Conservation (phyloP, 371 early-diverging fungal species). For the Enterospora canceri region DNA sequence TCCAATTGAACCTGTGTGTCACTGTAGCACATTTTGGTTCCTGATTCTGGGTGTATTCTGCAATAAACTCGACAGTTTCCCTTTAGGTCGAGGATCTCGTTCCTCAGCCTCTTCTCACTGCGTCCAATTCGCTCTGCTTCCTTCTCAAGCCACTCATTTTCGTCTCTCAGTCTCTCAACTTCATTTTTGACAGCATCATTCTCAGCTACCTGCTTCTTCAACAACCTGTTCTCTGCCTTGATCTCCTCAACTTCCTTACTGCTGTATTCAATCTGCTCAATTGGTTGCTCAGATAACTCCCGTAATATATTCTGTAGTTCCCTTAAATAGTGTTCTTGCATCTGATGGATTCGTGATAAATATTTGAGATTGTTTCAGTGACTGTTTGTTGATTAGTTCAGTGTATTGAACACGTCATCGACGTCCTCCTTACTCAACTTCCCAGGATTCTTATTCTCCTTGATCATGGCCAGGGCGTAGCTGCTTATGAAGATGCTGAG, state of each 20-base stretch:
- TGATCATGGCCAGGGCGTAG: background rate
- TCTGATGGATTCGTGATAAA: too few species aligned
- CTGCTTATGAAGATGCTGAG: background rate
- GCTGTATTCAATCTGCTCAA: background rate
- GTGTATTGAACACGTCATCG: background rate
- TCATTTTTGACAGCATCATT: constrained; percentile 10
- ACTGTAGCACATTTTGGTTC: background rate
- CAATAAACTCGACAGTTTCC: constrained; percentile 93
- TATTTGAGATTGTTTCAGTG: background rate
- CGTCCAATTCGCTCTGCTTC: background rate
- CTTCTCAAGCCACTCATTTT: background rate
- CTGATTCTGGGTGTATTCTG: constrained; percentile 65
- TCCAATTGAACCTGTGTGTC: constrained; percentile 54
- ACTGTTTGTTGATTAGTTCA: background rate
- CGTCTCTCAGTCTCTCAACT: background rate
- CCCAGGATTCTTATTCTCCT: background rate
- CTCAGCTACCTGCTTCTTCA: background rate
- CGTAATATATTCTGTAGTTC: background rate
- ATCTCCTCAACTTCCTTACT: background rate
- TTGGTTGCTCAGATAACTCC: background rate
- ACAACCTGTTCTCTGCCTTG: background rate
- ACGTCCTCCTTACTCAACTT: background rate
- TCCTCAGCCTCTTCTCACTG: constrained; percentile 20
- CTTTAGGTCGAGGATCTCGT: constrained; percentile 64
- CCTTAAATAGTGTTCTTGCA: background rate